Conservation (phyloP, 2,329 filamentous ascomycete species). For the Botrytis elliptica region DNA sequence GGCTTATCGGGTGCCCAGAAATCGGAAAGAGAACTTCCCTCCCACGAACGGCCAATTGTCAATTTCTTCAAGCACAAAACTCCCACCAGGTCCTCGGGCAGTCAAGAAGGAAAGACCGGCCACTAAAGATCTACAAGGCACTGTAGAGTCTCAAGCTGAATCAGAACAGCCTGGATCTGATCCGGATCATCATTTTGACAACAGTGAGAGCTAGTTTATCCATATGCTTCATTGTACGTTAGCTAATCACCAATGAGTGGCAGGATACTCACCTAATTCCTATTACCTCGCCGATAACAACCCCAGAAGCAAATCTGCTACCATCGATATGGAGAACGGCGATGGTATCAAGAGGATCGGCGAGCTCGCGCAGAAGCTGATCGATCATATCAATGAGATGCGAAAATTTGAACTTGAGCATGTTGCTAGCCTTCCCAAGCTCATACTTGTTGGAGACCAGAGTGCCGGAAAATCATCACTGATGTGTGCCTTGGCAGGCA, state of each 20-base stretch:
- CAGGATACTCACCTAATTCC: too few relatives aligned
- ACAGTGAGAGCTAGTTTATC: too few relatives aligned
- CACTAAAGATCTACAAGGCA: conserved; percentile 37
- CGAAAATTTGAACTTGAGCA: conserved; percentile 72
- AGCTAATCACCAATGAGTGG: too few relatives aligned
- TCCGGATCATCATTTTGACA: too few relatives aligned
- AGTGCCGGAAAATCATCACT: conserved; percentile 76
- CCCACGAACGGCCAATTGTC: not conserved
- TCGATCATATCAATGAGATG: conserved; percentile 65
- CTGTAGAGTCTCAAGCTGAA: too few relatives aligned
- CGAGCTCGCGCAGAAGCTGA: conserved; percentile 61
- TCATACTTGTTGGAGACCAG: conserved; percentile 83
- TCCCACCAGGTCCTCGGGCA: not conserved
- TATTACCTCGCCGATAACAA: too few relatives aligned
- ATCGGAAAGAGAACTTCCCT: not conserved
- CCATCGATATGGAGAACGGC: too few relatives aligned
- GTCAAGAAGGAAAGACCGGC: conserved; percentile 46
- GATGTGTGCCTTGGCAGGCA: conserved; percentile 62
- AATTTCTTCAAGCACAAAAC: not conserved
- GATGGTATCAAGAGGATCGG: conserved; percentile 33
- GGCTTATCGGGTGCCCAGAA: not conserved
- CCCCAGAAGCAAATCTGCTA: too few relatives aligned
- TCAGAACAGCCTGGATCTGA: too few relatives aligned
- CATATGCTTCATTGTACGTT: too few relatives aligned
- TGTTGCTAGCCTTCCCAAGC: conserved; percentile 66